These are phyloP conservation scores for Theileria equi DNA, from an alignment of 169 alveolate genomes.

Conservation along the genomic window DNA sequence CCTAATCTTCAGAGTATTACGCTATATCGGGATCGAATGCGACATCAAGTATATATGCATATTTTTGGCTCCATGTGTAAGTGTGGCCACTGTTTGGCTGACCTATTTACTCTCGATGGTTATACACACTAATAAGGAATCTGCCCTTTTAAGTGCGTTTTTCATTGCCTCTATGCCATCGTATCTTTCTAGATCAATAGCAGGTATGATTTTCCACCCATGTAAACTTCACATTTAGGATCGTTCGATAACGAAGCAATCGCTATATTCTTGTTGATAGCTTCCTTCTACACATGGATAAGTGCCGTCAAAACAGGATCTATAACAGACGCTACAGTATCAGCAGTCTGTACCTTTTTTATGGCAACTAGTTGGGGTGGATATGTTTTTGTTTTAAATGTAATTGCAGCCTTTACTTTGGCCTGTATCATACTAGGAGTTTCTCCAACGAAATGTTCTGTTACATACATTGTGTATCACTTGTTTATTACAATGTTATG, in stretches of 20 bases:
- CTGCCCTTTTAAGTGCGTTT: constrained; percentile 94
- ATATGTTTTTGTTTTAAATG: constrained; percentile 93
- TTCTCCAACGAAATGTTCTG: constrained; percentile 83
- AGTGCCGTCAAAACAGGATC: constrained; percentile 91
- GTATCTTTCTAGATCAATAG: constrained; percentile 90
- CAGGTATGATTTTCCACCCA: constrained; percentile 28
- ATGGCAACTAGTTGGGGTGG: constrained; percentile 99
- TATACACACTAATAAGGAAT: constrained; percentile 70
- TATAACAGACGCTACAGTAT: constrained; percentile 74
- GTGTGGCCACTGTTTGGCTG: constrained; percentile 91
- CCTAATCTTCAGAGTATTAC: constrained; percentile 73
- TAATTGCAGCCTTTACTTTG: constrained; percentile 90
- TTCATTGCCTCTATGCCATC: constrained; percentile 96
- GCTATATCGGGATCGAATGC: constrained; percentile 79
- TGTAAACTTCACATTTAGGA: constrained; percentile 83
- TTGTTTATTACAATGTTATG: constrained; percentile 89
- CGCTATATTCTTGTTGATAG: constrained; percentile 93
- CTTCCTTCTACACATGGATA: constrained; percentile 90
- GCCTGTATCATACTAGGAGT: constrained; percentile 87
- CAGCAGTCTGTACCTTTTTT: constrained; percentile 76
- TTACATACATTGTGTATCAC: constrained; percentile 90
- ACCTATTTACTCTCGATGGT: constrained; percentile 89
- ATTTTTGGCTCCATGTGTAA: constrained; percentile 93
- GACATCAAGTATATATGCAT: constrained; percentile 93
- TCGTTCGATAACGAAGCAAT: constrained; percentile 98